Conservation (phyloP, 768 basidiomycete species). For the Tulasnella calospora region DNA sequence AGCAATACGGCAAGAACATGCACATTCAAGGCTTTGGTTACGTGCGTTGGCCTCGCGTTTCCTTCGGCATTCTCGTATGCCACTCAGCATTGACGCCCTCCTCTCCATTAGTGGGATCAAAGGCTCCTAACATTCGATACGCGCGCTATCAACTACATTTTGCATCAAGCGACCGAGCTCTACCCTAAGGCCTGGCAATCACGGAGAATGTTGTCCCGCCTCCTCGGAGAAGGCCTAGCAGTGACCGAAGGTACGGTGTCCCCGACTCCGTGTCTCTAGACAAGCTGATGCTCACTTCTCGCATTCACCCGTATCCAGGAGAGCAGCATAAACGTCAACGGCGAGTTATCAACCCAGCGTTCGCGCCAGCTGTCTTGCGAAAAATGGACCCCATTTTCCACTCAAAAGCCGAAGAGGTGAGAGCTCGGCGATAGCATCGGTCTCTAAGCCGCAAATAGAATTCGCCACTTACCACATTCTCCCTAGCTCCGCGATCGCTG, state of each 20-base stretch:
- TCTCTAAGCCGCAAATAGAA: background rate
- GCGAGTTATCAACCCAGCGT: conserved; percentile 51
- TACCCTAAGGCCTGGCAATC: conserved; percentile 86
- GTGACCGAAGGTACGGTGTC: background rate
- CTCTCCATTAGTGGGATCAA: conserved; percentile 42
- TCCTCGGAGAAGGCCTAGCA: conserved; percentile 62
- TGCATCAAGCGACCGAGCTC: conserved; percentile 56
- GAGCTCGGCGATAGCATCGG: conserved; percentile 28
- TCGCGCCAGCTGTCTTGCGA: conserved; percentile 48
- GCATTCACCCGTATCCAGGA: conserved; percentile 35
- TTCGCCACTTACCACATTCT: conserved; percentile 18
- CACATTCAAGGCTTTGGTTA: conserved; percentile 28
- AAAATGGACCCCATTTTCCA: conserved; percentile 54
- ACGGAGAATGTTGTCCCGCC: conserved; percentile 61
- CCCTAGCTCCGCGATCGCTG: conserved; percentile 48
- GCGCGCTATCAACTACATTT: conserved; percentile 62
- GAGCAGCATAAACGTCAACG: conserved; percentile 66
- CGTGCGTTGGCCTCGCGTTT: conserved; percentile 45
- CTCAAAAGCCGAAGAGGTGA: conserved; percentile 51
- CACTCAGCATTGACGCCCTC: conserved; percentile 39
- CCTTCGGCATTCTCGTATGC: background rate
- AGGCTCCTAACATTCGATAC: conserved; percentile 81
- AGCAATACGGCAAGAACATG: conserved; percentile 55
- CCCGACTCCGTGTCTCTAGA: conserved; percentile 32
- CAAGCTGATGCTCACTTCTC: background rate